Conservation (phyloP, 768 basidiomycete species). For the Rhizopogon salebrosus region DNA sequence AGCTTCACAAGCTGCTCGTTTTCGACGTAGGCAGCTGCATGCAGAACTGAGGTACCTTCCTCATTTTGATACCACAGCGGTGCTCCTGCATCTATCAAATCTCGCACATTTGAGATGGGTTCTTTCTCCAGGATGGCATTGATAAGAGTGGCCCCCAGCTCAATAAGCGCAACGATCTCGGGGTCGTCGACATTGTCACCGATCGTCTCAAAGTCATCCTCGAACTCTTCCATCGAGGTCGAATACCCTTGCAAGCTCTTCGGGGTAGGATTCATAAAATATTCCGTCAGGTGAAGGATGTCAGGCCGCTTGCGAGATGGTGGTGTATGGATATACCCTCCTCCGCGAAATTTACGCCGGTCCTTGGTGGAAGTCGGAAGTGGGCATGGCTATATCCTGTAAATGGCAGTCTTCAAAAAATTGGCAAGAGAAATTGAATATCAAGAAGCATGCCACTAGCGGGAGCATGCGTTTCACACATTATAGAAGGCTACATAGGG, state of each 20-base stretch:
- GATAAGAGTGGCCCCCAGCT: slow-evolving; percentile 57
- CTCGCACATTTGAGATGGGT: slow-evolving; percentile 38
- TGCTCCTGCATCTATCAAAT: slow-evolving; percentile 58
- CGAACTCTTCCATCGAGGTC: not conserved
- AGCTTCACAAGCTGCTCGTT: slow-evolving; percentile 56
- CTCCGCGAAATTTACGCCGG: too few relatives aligned
- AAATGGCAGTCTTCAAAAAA: too few relatives aligned
- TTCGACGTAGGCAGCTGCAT: slow-evolving; percentile 79
- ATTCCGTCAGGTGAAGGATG: not conserved
- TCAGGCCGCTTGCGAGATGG: not conserved
- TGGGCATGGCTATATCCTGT: too few relatives aligned
- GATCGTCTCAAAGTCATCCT: slow-evolving; percentile 10
- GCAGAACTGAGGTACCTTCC: slow-evolving; percentile 78
- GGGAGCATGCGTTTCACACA: too few relatives aligned
- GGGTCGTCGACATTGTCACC: slow-evolving; percentile 25
- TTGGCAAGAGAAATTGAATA: too few relatives aligned
- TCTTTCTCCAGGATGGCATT: slow-evolving; percentile 48
- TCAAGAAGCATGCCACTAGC: too few relatives aligned
- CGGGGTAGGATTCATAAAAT: not conserved
- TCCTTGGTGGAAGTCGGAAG: too few relatives aligned
- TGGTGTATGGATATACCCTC: not conserved
- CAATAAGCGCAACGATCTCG: slow-evolving; percentile 40
- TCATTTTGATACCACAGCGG: slow-evolving; percentile 90
- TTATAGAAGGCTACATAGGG: too few relatives aligned
- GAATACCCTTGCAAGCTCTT: not conserved